Base-by-base conservation (phyloP, 225 moss, liverwort and hornwort genomes). In the Antitrichia curtipendula region DNA sequence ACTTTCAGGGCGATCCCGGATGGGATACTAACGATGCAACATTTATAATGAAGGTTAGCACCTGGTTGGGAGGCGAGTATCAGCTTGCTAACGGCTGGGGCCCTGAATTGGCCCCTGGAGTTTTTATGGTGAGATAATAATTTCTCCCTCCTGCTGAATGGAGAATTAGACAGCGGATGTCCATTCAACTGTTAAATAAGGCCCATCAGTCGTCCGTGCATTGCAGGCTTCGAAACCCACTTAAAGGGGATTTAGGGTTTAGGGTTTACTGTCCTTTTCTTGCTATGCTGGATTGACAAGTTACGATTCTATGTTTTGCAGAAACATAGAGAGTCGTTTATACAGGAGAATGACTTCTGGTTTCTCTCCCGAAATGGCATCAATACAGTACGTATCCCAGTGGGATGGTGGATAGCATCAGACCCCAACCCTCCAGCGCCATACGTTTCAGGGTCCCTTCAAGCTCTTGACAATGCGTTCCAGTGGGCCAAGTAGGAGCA, bases 41-140 rank as follows among this genome's bases (percentile, higher is more conserved):
- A 20, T 93, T 93, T 66, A 86, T 11, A 18, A 93, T 93, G 93
- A 89, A 58, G 65, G 93, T 92, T 38, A 89, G 86, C 89, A 93
- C 92, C 72, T 86, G 89, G 88, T 86, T 93, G 75, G 92, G 92
- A 56, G 93, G 93, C 82, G 93, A 93, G 78, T 93, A 88, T 81
- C 93, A 93, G 88, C 93, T 93, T 82, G 92, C 93, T 16, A 93
- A 93, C 57, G 93, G 93, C 68, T 93, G 90, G 93, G 90, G 90
- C 29, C 31, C 88, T 83, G 62, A 19, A 18, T 63, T 56, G 49
- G 90, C 93, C 61, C 86, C 93, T 58, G 74, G 41, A 70, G 79
- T 92, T 43, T 90, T 92, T 76, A 78, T 73, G 90, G 93, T 86
- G 54, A 85, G 88, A 71, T 58, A 20, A 47, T 36, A n/a, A 54